Evolutionary conservation across 176 grass and related monocot genomes (phyloP).

Genomic region (Triticum dicoccoides): DNA sequence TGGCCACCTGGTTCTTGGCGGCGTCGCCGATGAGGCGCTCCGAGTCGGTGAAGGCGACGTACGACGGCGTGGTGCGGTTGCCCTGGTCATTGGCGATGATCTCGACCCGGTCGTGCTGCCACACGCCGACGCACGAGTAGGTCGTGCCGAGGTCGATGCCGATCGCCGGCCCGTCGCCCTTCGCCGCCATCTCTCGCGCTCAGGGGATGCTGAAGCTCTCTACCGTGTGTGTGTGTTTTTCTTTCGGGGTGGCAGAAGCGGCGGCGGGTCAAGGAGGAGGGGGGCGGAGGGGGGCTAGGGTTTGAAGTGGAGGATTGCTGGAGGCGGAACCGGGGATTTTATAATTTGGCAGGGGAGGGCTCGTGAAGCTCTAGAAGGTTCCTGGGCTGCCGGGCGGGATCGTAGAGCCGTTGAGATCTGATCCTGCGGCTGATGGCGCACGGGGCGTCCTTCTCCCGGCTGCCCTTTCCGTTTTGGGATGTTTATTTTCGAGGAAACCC

Average conservation of each 20-base stretch:
- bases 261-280: neutral
- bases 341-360: neutral
- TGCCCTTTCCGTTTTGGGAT: neutral
- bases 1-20: slow-evolving; percentile 74
- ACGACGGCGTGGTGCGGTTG: slow-evolving; percentile 91
- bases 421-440: neutral
- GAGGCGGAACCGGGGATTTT: neutral
- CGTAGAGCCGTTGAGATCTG: neutral
- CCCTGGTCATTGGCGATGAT: slow-evolving; percentile 98
- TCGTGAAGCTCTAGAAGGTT: slow-evolving; percentile 45
- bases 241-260: neutral
- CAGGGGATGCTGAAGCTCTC: neutral
- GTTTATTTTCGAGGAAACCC: neutral
- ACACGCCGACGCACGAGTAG: slow-evolving; percentile 95
- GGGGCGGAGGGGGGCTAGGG: neutral
- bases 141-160: slow-evolving; percentile 96
- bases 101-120: slow-evolving; percentile 95
- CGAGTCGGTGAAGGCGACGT: slow-evolving; percentile 90
- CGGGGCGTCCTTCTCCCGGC: neutral
- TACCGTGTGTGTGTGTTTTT: neutral
- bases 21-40: slow-evolving; percentile 69
- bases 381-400: neutral
- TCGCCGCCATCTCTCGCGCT: slow-evolving; percentile 41
- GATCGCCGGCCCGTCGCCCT: slow-evolving; percentile 82
- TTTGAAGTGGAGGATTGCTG: neutral